Percentiles rank a stretch among this genome's conserved stretches.
Conservation (phyloP, 208 protist genomes). For the Herpetomonas samuelpessoai region DNA sequence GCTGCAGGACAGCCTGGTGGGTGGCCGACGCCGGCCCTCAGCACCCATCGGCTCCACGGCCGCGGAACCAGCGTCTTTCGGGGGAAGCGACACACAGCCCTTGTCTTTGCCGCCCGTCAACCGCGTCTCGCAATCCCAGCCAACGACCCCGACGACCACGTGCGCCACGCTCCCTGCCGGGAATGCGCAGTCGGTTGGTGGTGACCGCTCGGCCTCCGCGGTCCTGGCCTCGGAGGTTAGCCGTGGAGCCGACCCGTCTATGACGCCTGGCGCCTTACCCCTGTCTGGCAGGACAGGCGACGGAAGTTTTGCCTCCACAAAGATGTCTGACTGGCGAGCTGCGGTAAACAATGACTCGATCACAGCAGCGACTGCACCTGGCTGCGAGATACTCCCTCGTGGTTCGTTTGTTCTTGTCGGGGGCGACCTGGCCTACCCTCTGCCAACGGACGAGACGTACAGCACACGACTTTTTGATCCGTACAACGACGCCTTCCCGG, state of each 20-base stretch:
- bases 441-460: constrained; percentile 73
- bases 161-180: too few species aligned
- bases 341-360: neutral
- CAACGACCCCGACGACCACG: neutral
- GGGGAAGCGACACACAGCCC: too few species aligned
- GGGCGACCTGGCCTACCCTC: constrained; percentile 84
- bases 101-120: neutral
- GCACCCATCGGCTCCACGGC: too few species aligned
- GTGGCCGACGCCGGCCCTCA: neutral
- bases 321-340: too few species aligned
- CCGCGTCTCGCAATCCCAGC: neutral
- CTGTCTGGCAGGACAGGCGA: too few species aligned
- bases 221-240: neutral
- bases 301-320: too few species aligned
- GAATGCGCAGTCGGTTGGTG: too few species aligned
- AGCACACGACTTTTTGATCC: constrained; percentile 66
- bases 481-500: constrained; percentile 56
- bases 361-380: neutral
- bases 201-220: too few species aligned
- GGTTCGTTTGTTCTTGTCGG: constrained; percentile 80
- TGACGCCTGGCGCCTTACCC: neutral
- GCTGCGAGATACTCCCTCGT: constrained; percentile 34
- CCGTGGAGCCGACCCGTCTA: neutral
- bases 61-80: too few species aligned
- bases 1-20: neutral